These are phyloP conservation scores for Dactylella cylindrospora DNA, from an alignment of 2,329 filamentous ascomycete genomes.

Conservation along the genomic window DNA sequence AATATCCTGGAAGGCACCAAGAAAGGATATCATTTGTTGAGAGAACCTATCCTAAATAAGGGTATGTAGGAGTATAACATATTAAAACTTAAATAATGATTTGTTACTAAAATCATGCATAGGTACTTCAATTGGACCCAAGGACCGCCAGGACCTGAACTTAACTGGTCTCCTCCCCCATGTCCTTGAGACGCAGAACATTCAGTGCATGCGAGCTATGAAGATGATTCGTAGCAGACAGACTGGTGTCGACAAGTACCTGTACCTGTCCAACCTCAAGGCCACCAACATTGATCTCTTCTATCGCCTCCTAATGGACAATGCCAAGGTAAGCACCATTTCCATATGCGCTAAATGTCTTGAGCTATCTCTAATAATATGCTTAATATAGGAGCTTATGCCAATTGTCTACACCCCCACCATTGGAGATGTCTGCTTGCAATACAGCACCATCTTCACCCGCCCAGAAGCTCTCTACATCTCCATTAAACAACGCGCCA, in stretches of 20 bases:
- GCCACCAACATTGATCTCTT: slow-evolving; percentile 76
- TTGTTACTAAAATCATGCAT: slow-evolving; percentile 12
- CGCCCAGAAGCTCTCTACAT: slow-evolving; percentile 94
- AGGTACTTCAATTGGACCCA: slow-evolving; percentile 67
- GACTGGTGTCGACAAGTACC: slow-evolving; percentile 69
- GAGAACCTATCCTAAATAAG: slow-evolving; percentile 37
- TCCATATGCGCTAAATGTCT: slow-evolving; percentile 4
- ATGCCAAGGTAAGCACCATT: slow-evolving; percentile 58
- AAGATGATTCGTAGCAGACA: slow-evolving; percentile 66
- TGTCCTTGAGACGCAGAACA: slow-evolving; percentile 62
- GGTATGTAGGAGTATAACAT: no score
- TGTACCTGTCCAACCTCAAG: slow-evolving; percentile 76
- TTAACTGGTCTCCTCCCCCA: slow-evolving; percentile 67
- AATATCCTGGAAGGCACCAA: slow-evolving; percentile 27
- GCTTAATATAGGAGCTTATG: slow-evolving; percentile 67
- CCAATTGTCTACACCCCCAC: slow-evolving; percentile 84
- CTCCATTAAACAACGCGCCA: slow-evolving; percentile 89
- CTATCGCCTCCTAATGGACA: slow-evolving; percentile 77
- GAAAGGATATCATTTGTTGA: slow-evolving; percentile 33
- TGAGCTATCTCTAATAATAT: not conserved
- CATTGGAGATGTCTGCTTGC: slow-evolving; percentile 92
- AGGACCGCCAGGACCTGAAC: slow-evolving; percentile 66
- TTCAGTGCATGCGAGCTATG: slow-evolving; percentile 67
- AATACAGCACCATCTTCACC: slow-evolving; percentile 95
- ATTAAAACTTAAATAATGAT: no score